Base-by-base conservation (phyloP, 208 protist species). In the Trypanosoma conorhini region DNA sequence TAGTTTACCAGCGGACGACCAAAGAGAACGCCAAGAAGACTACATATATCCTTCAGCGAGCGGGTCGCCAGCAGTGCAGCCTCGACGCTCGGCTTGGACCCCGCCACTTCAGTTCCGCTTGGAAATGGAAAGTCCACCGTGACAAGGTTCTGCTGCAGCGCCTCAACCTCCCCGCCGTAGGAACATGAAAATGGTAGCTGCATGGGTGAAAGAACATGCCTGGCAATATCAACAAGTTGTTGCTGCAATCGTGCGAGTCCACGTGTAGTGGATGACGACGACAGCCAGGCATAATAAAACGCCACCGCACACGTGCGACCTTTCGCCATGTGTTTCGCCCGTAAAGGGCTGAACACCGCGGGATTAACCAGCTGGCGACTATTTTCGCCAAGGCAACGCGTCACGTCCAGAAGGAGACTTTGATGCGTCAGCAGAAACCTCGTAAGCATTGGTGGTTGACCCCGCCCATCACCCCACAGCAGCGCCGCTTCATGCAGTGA, bases 371-470 rank as follows among this genome's bases (percentile, higher is more conserved):
- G 44, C n/a, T 42, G 28, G 5, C 42, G 38, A 48, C 55, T 58
- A 0, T 70, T 67, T 21, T 76, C 61, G 24, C 56, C 67, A 30
- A 88, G n/a, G 55, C 77, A 88, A 73, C 84, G 87, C 26, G 76
- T 81, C 24, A 87, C 5, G 68, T 93, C 82, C n/a, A 88, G 30
- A 5, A 91, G 60, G 17, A 91, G 74, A 19, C 64, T 81, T 52
- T 91, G 86, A 56, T 88, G 80, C 2, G 82, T 66, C n/a, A 88
- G 78, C 10, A 88, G 60, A n/a, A 91, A 70, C 15, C 33, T 54
- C 28, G 54, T 58, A 24, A 72, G 40, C 42, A 55, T n/a, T 55
- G 73, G 67, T 46, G 55, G 10, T 10, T 46, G 26, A n/a, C 46
- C 17, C 48, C 17, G 61, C 5, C 3, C 60, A 2, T 55, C 66